Evolutionary conservation across 306 rosid species (phyloP), one percentile per base, ranked within the genome.

Genomic region (Astragalus glycyphyllos): DNA sequence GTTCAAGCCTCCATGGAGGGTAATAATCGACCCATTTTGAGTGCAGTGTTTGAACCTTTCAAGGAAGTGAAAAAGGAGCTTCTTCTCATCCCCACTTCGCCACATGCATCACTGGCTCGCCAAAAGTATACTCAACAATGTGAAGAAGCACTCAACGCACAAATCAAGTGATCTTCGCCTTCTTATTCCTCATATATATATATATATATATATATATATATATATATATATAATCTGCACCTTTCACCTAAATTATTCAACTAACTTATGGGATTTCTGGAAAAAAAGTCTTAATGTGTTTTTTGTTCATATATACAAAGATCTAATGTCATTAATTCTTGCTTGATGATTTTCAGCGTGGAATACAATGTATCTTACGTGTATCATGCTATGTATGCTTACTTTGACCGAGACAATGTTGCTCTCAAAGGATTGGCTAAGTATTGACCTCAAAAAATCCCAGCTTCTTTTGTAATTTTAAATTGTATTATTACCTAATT

Each of bases 281-380:
- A 48, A 26, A 53, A 72, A 2, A n/a, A 35, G 15, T 50, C 9
- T 50, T 26, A 4, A 12, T 50, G 31, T 62, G 62, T 62, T 15
- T n/a, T 26, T 51, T 63, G 41, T 14, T 34, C 11, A 37, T 34
- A 4, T 34, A 34, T 12, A 23, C 23, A 26, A 51, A 58, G 4
- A 5, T 58, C 26, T 67, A 0, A 53, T 42, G 7, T 2, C 15
- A 20, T 6, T 13, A 9, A 63, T 63, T 46, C 53, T 37, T 0
- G 15, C 23, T 45, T 50, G 34, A 12, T 31, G 70, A 70, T 23
- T 12, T 71, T 8, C 87, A 95, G 97, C 75, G 97, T 95, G 86
- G 99, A 95, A 72, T 95, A 95, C 84, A 95, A 89, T 58, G 96
- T 95, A 1, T 95, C 99, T 17, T 91, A 91, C 58, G 91, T 84